Evolutionary conservation across 1,284 basidiomycete species (phyloP).

Genomic region (Boletellus deceptivus): DNA sequence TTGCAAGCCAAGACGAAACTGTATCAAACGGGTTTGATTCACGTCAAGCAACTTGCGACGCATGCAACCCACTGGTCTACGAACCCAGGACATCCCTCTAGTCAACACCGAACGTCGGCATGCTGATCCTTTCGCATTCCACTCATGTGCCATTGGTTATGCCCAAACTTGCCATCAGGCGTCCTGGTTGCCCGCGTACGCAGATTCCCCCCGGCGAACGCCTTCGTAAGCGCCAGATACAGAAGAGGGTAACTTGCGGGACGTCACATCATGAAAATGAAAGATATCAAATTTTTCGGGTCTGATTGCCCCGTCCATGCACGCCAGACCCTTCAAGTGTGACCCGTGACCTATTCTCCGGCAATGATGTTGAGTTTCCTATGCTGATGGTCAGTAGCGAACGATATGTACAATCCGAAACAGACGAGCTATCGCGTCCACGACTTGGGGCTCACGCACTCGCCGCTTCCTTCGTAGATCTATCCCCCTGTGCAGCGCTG

Average conservation of each 20-base stretch:
- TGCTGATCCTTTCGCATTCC: constrained; percentile 21
- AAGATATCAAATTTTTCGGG: neutral
- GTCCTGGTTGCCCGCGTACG: neutral
- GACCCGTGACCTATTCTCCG: constrained; percentile 60
- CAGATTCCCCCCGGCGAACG: neutral
- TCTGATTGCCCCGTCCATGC: neutral
- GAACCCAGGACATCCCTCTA: constrained; percentile 10
- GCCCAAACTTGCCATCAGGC: constrained; percentile 27
- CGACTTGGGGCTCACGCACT: constrained; percentile 44
- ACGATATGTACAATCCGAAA: neutral
- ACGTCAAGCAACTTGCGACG: neutral
- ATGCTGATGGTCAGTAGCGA: neutral
- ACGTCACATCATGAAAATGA: neutral
- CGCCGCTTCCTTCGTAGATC: no score
- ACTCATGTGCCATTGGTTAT: constrained; percentile 72
- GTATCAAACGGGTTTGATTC: neutral
- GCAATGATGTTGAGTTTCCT: constrained; percentile 65
- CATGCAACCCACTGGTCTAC: constrained; percentile 32
- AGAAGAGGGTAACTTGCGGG: neutral
- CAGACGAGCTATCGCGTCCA: constrained; percentile 31
- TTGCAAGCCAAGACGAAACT: no score
- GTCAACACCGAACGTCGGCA: neutral
- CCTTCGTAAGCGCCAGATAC: neutral
- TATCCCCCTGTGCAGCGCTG: constrained; percentile 30
- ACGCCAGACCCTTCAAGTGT: neutral